phyloP scores from a whole-genome alignment of 352 stramenopile species.

The Pythium inflatum region DNA sequence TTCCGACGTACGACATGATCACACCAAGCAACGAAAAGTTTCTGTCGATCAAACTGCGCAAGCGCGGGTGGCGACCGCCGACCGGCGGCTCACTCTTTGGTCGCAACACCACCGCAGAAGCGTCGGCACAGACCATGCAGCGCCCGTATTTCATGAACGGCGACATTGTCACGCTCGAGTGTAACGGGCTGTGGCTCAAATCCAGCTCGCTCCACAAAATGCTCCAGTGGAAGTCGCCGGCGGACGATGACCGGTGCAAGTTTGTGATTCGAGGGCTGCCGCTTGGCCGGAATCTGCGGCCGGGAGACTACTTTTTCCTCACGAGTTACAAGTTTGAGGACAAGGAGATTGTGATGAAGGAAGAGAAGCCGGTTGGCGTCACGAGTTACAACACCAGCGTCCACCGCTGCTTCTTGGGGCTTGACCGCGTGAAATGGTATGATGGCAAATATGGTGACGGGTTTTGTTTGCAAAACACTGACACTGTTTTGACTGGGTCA shows the following conservation, averaged over 20 bases:
- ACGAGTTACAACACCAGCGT: constrained; percentile 87
- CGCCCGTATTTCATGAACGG: constrained; percentile 81
- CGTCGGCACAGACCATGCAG: constrained; percentile 33
- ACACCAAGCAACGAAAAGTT: constrained; percentile 87
- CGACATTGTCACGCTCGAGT: constrained; percentile 87
- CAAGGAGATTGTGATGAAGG: constrained; percentile 82
- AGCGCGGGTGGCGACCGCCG: constrained; percentile 67
- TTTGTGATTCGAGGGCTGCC: constrained; percentile 84
- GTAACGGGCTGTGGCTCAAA: constrained; percentile 85
- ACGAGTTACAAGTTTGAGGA: constrained; percentile 88
- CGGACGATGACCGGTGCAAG: constrained; percentile 85
- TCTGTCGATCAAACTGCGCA: constrained; percentile 75
- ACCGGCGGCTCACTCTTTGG: constrained; percentile 16
- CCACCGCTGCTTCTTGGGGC: constrained; percentile 80
- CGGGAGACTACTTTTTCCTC: constrained; percentile 88
- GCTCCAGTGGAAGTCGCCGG: constrained; percentile 85
- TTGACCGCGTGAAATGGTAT: constrained; percentile 83
- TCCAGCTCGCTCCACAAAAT: constrained; percentile 78
- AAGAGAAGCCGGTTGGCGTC: constrained; percentile 74
- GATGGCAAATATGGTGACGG: no score
- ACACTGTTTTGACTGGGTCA: background rate
- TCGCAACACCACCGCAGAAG: background rate
- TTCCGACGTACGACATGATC: constrained; percentile 79
- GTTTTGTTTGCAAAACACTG: no score
- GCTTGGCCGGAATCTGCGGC: constrained; percentile 68